Percentiles rank a stretch among this genome's conserved stretches.
Conservation (phyloP, 2,329 filamentous ascomycete species). For the Trichoderma lentiforme region DNA sequence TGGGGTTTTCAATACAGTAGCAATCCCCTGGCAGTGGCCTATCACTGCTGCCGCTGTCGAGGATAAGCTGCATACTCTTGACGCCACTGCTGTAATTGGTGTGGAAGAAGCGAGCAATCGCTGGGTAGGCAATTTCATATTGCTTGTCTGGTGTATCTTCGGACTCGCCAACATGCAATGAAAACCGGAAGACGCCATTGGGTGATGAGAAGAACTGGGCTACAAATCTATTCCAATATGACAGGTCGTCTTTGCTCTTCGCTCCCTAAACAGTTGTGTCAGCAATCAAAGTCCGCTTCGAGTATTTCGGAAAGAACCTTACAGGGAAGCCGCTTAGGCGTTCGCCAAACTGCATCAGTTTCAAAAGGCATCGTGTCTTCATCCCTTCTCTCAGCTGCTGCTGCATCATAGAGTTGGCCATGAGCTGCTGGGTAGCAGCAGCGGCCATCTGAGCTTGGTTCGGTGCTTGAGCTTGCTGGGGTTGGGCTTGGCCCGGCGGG, state of each 20-base stretch:
- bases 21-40: conserved; percentile 58
- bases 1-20: conserved; percentile 71
- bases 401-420: conserved; percentile 36
- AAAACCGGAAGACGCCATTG: conserved; percentile 72
- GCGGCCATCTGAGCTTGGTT: conserved; percentile 31
- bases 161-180: conserved; percentile 56
- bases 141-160: conserved; percentile 66
- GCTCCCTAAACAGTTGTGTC: conserved; percentile 39
- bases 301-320: conserved; percentile 24
- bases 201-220: conserved; percentile 70
- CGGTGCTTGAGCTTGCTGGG: conserved; percentile 29
- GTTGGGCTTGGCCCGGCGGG: conserved; percentile 35
- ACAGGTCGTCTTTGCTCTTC: conserved; percentile 64
- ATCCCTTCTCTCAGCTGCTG: conserved; percentile 50
- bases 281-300: conserved; percentile 20
- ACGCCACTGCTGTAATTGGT: conserved; percentile 87
- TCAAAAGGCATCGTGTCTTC: conserved; percentile 57
- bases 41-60: conserved; percentile 64
- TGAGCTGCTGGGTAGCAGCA: conserved; percentile 34
- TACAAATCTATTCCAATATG: conserved; percentile 79
- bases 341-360: conserved; percentile 61
- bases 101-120: conserved; percentile 83
- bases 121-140: conserved; percentile 80
- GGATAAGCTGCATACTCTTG: conserved; percentile 77
- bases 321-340: conserved; percentile 57